phyloP scores from a whole-genome alignment of 2,329 filamentous ascomycete genomes.

The Dactylellina drechsleri region DNA sequence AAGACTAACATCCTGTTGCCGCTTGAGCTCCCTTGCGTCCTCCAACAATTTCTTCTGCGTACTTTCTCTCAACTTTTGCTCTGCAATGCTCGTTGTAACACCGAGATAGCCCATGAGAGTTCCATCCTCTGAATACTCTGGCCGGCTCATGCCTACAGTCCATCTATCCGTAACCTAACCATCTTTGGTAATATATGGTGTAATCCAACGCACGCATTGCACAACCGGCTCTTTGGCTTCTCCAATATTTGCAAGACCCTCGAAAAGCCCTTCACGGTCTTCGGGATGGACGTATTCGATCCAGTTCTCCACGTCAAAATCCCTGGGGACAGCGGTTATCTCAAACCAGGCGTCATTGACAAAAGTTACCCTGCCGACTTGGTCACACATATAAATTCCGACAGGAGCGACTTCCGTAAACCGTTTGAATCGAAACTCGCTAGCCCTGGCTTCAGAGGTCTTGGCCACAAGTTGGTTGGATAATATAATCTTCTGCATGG shows the following conservation, averaged over 20 bases:
- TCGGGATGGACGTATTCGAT: slow-evolving; percentile 40
- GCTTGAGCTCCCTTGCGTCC: slow-evolving; percentile 82
- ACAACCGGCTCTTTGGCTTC: slow-evolving; percentile 14
- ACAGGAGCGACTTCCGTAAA: slow-evolving; percentile 88
- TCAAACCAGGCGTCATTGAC: slow-evolving; percentile 80
- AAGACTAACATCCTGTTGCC: slow-evolving; percentile 67
- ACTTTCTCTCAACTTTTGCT: slow-evolving; percentile 84
- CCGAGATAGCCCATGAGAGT: slow-evolving; percentile 79
- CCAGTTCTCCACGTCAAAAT: slow-evolving; percentile 34
- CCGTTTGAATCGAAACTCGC: slow-evolving; percentile 79
- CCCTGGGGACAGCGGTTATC: slow-evolving; percentile 39
- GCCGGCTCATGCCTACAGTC: slow-evolving; percentile 80
- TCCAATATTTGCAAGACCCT: slow-evolving; percentile 8
- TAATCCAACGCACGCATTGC: slow-evolving; percentile 29
- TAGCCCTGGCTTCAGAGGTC: slow-evolving; percentile 67
- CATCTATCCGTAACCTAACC: slow-evolving; percentile 71
- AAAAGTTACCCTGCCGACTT: slow-evolving; percentile 76
- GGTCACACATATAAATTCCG: slow-evolving; percentile 82
- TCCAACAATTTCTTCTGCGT: slow-evolving; percentile 80
- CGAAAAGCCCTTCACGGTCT: not conserved
- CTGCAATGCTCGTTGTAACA: slow-evolving; percentile 84
- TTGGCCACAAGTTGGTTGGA: slow-evolving; percentile 76
- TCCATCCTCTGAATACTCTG: slow-evolving; percentile 73
- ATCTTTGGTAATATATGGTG: slow-evolving; percentile 37
- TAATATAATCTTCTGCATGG: slow-evolving; percentile 79